Conservation (phyloP, 169 alveolate species). For the Perkinsus chesapeaki region DNA sequence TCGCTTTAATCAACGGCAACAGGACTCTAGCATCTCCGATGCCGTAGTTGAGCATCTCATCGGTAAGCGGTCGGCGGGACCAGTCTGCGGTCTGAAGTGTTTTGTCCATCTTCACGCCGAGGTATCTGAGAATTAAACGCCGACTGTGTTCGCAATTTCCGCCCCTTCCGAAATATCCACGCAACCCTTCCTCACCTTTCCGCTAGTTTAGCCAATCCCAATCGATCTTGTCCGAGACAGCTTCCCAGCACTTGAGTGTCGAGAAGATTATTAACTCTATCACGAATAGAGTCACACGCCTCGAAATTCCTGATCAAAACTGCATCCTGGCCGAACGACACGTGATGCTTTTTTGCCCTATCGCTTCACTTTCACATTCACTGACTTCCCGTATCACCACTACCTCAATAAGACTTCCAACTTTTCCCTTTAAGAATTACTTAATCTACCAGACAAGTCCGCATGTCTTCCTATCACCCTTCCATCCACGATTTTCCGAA, state of each 20-base stretch:
- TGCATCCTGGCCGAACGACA: no score
- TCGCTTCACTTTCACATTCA: no score
- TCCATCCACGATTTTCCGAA: no score
- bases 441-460: background rate
- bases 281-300: background rate
- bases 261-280: background rate
- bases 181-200: no score
- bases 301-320: background rate
- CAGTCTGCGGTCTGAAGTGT: background rate
- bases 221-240: background rate
- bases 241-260: background rate
- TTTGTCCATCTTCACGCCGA: background rate
- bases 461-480: no score
- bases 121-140: background rate
- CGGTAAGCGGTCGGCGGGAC: background rate
- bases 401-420: no score
- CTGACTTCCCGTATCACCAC: background rate
- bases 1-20: background rate
- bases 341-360: no score
- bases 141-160: background rate
- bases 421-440: no score
- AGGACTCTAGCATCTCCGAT: background rate
- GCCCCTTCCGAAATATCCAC: background rate
- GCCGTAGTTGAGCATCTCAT: background rate
- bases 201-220: background rate